Percentiles rank a stretch among this genome's conserved stretches.
Conservation (phyloP, 2,329 filamentous ascomycete genomes). For the Huntiella omanensis region DNA sequence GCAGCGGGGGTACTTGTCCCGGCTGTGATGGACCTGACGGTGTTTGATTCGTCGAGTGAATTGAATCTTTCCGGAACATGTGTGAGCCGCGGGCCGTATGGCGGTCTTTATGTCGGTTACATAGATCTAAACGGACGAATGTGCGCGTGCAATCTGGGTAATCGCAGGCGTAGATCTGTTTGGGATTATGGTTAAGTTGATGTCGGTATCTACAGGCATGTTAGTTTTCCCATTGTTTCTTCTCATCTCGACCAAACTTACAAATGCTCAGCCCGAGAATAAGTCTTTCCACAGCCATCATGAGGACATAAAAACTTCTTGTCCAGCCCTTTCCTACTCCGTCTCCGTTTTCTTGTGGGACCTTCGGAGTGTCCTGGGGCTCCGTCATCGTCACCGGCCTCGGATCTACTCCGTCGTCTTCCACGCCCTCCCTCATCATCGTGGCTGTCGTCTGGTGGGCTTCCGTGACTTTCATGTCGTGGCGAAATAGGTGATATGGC, state of each 20-base stretch:
- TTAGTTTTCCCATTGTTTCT: not conserved
- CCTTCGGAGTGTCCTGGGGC: slow-evolving; percentile 28
- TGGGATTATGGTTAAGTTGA: slow-evolving; percentile 88
- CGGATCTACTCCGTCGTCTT: slow-evolving; percentile 24
- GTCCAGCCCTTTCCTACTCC: slow-evolving; percentile 60
- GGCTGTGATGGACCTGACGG: slow-evolving; percentile 15
- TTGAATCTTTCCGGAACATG: slow-evolving; percentile 47
- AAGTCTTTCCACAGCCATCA: slow-evolving; percentile 83
- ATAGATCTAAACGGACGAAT: slow-evolving; percentile 86
- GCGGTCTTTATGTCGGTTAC: slow-evolving; percentile 65
- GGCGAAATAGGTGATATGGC: too few relatives aligned
- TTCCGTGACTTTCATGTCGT: not conserved
- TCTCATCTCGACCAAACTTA: slow-evolving; percentile 27
- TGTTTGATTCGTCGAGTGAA: too few relatives aligned
- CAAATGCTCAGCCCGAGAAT: slow-evolving; percentile 88
- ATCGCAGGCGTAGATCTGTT: slow-evolving; percentile 86
- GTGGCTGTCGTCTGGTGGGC: slow-evolving; percentile 16
- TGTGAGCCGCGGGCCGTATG: slow-evolving; percentile 66
- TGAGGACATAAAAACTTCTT: slow-evolving; percentile 73
- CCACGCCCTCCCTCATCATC: slow-evolving; percentile 23
- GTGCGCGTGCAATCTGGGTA: slow-evolving; percentile 77
- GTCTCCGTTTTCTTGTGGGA: slow-evolving; percentile 39
- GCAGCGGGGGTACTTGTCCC: not conserved
- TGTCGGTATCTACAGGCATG: slow-evolving; percentile 47
- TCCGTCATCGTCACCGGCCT: slow-evolving; percentile 23